Conservation (phyloP, 495 filamentous ascomycete genomes). For the Penicillium cinerascens region DNA sequence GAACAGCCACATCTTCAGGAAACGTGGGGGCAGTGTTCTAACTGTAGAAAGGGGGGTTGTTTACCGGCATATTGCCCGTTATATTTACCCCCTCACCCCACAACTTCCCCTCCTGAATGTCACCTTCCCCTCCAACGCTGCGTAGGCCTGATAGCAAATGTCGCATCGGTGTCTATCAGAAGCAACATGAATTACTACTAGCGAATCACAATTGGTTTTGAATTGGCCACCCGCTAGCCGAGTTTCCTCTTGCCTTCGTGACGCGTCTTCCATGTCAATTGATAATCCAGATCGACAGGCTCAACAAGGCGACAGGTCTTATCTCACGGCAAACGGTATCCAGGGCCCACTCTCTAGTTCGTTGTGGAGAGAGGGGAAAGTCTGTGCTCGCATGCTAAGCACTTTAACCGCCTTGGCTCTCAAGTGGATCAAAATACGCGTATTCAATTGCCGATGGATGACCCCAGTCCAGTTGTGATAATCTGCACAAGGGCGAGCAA, state of each 20-base stretch:
- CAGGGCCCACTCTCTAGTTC: not conserved
- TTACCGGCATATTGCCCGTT: not conserved
- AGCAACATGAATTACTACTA: not conserved
- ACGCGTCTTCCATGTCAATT: no score
- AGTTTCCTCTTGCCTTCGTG: no score
- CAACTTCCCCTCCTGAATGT: slow-evolving; percentile 15
- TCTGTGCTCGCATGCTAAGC: not conserved
- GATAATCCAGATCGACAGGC: no score
- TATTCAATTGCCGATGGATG: not conserved
- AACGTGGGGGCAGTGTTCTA: not conserved
- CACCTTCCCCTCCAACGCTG: slow-evolving; percentile 10
- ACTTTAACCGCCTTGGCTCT: not conserved
- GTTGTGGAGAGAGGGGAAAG: not conserved
- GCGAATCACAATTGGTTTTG: no score
- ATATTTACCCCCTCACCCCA: slow-evolving; percentile 9
- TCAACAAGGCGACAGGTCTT: not conserved
- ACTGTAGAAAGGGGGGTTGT: slow-evolving; percentile 1
- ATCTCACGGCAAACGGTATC: not conserved
- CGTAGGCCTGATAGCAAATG: not conserved
- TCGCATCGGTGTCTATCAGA: not conserved
- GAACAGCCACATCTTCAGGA: slow-evolving; percentile 7
- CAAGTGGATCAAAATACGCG: not conserved
- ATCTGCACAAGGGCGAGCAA: not conserved
- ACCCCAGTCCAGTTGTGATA: not conserved
- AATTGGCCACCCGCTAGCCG: no score